A percentile compares a stretch with the other conserved stretches of the same genome.
Conservation (phyloP, 31 red algal species). For the Endocladia muricata region DNA sequence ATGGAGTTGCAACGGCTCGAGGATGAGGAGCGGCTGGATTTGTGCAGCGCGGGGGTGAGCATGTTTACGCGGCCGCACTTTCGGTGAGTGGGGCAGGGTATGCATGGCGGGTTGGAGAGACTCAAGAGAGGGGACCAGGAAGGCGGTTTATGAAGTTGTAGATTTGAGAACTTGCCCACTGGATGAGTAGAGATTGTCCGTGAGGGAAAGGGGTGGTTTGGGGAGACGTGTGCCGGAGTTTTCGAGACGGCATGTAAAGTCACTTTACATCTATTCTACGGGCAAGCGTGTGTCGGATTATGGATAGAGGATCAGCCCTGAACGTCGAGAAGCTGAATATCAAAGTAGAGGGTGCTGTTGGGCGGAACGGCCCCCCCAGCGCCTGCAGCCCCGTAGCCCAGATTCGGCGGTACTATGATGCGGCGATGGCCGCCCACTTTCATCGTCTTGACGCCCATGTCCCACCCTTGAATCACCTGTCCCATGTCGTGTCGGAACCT, state of each 20-base stretch:
- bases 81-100: background rate
- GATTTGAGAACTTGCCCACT: too few relatives aligned
- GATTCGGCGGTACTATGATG: constrained; percentile 28
- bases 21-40: background rate
- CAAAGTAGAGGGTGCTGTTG: constrained; percentile 37
- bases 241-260: too few relatives aligned
- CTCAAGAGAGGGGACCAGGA: too few relatives aligned
- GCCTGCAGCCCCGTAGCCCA: constrained; percentile 36
- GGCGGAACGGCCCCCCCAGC: constrained; percentile 26
- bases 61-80: constrained; percentile 17
- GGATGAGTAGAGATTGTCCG: too few relatives aligned
- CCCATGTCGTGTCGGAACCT: constrained; percentile 12
- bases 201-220: too few relatives aligned
- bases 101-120: too few relatives aligned
- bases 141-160: too few relatives aligned
- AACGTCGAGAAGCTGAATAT: constrained; percentile 21
- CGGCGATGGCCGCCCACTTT: constrained; percentile 49
- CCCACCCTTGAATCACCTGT: constrained; percentile 67
- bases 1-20: background rate
- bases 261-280: too few relatives aligned
- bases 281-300: constrained; percentile 6
- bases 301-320: too few relatives aligned
- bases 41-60: background rate
- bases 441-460: constrained; percentile 44
- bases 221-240: too few relatives aligned